These are phyloP conservation scores for Ceratocystiopsis brevicomis DNA, from an alignment of 2,329 filamentous ascomycete genomes.

Conservation along the genomic window DNA sequence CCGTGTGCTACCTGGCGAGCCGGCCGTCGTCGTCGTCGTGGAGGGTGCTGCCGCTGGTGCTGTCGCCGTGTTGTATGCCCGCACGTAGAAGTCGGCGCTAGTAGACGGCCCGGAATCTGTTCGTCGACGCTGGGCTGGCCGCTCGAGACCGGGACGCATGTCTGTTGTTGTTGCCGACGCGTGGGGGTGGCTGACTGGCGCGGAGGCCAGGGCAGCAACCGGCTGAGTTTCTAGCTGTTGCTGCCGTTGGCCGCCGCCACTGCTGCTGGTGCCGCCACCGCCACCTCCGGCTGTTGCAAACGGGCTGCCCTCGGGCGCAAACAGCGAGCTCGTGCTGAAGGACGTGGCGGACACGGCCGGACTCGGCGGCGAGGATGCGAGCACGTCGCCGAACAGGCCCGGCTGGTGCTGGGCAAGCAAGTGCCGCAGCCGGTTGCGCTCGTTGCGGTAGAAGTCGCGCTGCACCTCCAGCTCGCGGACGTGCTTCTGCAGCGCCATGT, in stretches of 20 bases:
- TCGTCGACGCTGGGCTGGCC: conserved; percentile 6
- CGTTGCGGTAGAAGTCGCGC: conserved; percentile 52
- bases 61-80: conserved; percentile 1
- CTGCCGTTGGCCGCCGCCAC: not conserved
- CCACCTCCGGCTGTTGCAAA: conserved; percentile 5
- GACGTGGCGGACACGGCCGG: conserved; percentile 19
- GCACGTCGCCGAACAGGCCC: conserved; percentile 20
- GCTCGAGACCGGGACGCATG: conserved; percentile 9
- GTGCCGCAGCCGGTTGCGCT: conserved; percentile 54
- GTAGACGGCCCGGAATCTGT: conserved; percentile 5
- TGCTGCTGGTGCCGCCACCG: not conserved
- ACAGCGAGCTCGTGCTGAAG: conserved; percentile 11
- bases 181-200: conserved; percentile 10
- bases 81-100: conserved; percentile 1
- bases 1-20: too few species aligned
- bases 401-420: conserved; percentile 29
- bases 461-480: conserved; percentile 39
- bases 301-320: conserved; percentile 19
- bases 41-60: not conserved
- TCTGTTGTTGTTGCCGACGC: conserved; percentile 6
- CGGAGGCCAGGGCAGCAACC: too few species aligned
- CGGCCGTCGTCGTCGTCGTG: not conserved
- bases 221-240: too few species aligned
- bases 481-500: conserved; percentile 41
- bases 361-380: conserved; percentile 33